Percentiles rank a stretch among this genome's conserved stretches.
Evolutionary conservation across 495 filamentous ascomycete species (phyloP).

Genomic region (Penicillium ochrochloron): DNA sequence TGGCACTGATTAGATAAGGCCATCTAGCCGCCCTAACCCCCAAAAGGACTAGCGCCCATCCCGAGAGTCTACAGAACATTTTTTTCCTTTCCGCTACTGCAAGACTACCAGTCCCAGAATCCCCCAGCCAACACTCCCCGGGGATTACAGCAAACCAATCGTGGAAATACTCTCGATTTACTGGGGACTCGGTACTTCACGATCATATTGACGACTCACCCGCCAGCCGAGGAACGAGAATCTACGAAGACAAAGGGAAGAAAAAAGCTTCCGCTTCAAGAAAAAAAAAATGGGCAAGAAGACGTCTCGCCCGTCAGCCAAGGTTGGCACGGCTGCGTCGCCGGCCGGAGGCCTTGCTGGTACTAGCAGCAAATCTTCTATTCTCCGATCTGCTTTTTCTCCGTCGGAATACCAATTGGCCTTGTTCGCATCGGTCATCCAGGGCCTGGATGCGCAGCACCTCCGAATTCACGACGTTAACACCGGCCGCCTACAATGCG

Average conservation of each 20-base stretch:
- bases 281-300: slow-evolving; percentile 57
- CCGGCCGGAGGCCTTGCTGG: slow-evolving; percentile 44
- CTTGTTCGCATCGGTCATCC: slow-evolving; percentile 64
- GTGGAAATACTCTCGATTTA: slow-evolving; percentile 17
- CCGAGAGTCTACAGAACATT: slow-evolving; percentile 51
- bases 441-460: slow-evolving; percentile 62
- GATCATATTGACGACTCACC: not conserved
- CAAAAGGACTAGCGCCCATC: slow-evolving; percentile 39
- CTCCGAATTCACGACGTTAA: slow-evolving; percentile 63
- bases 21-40: slow-evolving; percentile 33
- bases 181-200: slow-evolving; percentile 3
- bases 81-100: slow-evolving; percentile 49
- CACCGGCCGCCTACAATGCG: slow-evolving; percentile 61
- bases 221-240: slow-evolving; percentile 14
- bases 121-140: slow-evolving; percentile 32
- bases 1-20: slow-evolving; percentile 47
- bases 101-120: slow-evolving; percentile 40
- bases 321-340: slow-evolving; percentile 54
- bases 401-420: slow-evolving; percentile 60
- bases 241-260: not conserved
- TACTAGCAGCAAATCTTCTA: slow-evolving; percentile 52
- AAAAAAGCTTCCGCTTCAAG: slow-evolving; percentile 23
- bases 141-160: slow-evolving; percentile 31
- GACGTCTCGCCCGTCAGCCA: slow-evolving; percentile 48
- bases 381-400: slow-evolving; percentile 57